These are phyloP conservation scores for Biscutella laevigata DNA, from an alignment of 441 rosid species.

Conservation along the genomic window DNA sequence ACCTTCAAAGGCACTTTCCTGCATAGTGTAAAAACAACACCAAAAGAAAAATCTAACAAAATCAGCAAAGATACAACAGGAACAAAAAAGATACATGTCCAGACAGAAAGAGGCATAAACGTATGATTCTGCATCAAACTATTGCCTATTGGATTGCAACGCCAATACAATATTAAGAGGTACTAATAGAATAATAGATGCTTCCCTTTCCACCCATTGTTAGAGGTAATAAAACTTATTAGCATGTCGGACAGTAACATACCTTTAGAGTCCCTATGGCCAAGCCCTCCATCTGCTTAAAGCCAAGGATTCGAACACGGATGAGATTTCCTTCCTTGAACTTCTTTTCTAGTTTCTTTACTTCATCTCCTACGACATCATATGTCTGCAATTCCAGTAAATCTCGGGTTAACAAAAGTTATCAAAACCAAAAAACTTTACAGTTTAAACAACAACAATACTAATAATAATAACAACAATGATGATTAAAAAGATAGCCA, in stretches of 20 bases:
- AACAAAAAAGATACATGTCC: background rate
- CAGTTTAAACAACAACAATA: too few species aligned
- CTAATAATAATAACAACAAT: too few species aligned
- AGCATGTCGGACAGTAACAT: constrained; percentile 11
- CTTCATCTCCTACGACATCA: constrained; percentile 83
- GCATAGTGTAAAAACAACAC: constrained; percentile 28
- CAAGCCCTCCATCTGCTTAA: constrained; percentile 87
- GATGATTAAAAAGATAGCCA: background rate
- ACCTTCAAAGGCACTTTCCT: constrained; percentile 96
- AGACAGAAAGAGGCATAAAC: constrained; percentile 4
- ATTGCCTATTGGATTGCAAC: constrained; percentile 2
- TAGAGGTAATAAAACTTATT: background rate
- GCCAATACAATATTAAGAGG: background rate
- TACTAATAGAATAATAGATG: background rate
- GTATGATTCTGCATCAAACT: constrained; percentile 7
- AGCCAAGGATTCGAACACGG: constrained; percentile 83
- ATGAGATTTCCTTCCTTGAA: constrained; percentile 68
- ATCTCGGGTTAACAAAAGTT: constrained; percentile 20
- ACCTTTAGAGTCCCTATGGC: constrained; percentile 89
- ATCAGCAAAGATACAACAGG: constrained; percentile 1
- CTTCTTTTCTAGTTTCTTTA: constrained; percentile 65
- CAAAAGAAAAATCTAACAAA: background rate
- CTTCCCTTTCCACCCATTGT: too few species aligned
- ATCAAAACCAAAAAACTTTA: background rate
- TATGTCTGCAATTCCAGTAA: constrained; percentile 43